These are phyloP conservation scores for Polyplosphaeria fusca DNA, from an alignment of 495 filamentous ascomycete genomes.

Conservation along the genomic window DNA sequence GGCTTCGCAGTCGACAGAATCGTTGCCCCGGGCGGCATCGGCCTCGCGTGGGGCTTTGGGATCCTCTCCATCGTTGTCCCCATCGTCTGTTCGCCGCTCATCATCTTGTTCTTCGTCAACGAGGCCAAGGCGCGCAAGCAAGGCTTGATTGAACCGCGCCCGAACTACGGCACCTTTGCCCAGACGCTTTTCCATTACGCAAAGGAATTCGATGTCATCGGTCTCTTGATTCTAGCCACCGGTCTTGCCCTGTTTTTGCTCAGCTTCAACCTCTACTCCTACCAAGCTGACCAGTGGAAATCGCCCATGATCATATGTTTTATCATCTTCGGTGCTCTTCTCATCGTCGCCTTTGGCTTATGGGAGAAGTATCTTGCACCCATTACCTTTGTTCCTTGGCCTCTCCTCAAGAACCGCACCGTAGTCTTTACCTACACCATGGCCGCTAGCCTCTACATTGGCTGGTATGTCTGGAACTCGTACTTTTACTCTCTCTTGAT, in stretches of 20 bases:
- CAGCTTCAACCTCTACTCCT: conserved; percentile 54
- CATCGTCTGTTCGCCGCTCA: conserved; percentile 30
- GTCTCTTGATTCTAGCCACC: conserved; percentile 56
- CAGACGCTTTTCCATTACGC: conserved; percentile 54
- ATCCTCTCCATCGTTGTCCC: conserved; percentile 37
- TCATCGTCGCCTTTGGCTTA: conserved; percentile 56
- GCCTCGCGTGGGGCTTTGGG: conserved; percentile 39
- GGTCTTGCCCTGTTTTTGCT: conserved; percentile 63
- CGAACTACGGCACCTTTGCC: conserved; percentile 46
- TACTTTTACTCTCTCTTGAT: conserved; percentile 66
- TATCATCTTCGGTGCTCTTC: conserved; percentile 54
- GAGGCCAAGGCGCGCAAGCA: conserved; percentile 35
- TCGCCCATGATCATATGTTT: conserved; percentile 56
- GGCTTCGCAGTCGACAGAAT: conserved; percentile 21
- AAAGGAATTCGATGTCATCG: conserved; percentile 62
- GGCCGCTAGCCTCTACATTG: conserved; percentile 54
- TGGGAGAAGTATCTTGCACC: conserved; percentile 59
- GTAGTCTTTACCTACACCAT: conserved; percentile 60
- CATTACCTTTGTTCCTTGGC: conserved; percentile 58
- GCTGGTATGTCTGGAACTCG: conserved; percentile 50
- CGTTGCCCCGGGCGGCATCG: conserved; percentile 6
- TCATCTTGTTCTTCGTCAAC: conserved; percentile 23
- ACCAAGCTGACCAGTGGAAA: conserved; percentile 48
- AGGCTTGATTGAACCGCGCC: conserved; percentile 46
- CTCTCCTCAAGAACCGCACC: conserved; percentile 61